Evolutionary conservation across 1,284 basidiomycete genomes (phyloP), one percentile per base, ranked within the genome.

Genomic region (Inonotus obliquus): DNA sequence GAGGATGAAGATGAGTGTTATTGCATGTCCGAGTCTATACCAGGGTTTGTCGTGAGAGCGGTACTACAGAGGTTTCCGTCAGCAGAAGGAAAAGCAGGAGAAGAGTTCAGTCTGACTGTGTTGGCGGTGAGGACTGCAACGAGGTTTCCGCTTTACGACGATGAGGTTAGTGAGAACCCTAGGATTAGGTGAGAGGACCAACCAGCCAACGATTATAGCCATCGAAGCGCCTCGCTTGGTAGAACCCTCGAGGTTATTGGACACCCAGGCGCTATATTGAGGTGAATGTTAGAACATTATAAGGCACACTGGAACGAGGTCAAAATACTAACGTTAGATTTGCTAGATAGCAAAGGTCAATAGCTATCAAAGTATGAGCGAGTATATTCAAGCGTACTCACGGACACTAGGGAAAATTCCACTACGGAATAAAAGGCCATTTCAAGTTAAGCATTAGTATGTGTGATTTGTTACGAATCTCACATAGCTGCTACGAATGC

Each of bases 161-260:
- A 21, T 27, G 19, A 23, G 19, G 35, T 49, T 37, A 29, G n/a
- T 9, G n/a, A 59, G 17, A 5, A 23, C 29, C 10, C 0, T 14
- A 17, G 11, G 29, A 14, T 21, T 10, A 32, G 44, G 41, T 32
- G 54, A 13, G 9, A n/a, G 38, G 38, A 59, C 72, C 64, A 41
- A 74, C 72, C 68, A 71, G 44, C 82, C 80, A 59, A 88, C 86
- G 3, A 83, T 79, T 83, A 89, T 85, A 0, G 78, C 89, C 29
- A 90, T 75, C 0, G 85, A 80, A 1, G 89, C 87, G 65, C 85
- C 85, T 21, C 89, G 84, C 67, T 90, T 91, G 72, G 90, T 91
- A 0, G 82, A 80, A 9, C 89, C 87, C 74, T 90, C 87, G 21
- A 87, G 80, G 67, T 88, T 89, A 67, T 86, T 87, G 29, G 84